These are phyloP conservation scores for Plasmodium malariae DNA, from an alignment of 169 alveolate genomes.

Conservation along the genomic window DNA sequence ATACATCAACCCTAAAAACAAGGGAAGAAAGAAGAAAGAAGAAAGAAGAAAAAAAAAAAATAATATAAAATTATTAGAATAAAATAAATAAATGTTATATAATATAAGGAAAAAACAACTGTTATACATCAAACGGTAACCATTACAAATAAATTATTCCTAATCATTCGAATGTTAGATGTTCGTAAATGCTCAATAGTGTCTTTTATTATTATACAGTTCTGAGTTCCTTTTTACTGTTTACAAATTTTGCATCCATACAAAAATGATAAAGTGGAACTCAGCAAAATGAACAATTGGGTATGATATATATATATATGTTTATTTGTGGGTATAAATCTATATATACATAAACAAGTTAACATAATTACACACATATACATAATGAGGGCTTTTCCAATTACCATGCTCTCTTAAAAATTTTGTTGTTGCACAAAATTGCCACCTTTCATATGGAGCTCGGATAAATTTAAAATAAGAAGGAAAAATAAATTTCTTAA, in stretches of 20 bases:
- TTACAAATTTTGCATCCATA: too few relatives aligned
- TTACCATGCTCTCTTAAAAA: constrained; percentile 90
- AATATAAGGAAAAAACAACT: too few relatives aligned
- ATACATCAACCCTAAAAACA: constrained; percentile 85
- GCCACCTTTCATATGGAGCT: constrained; percentile 91
- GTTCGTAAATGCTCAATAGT: background rate
- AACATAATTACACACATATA: background rate
- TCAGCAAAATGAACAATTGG: too few relatives aligned
- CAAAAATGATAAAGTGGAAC: too few relatives aligned
- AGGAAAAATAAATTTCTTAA: constrained; percentile 83
- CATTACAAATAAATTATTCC: too few relatives aligned
- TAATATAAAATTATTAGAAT: too few relatives aligned
- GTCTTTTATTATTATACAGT: background rate
- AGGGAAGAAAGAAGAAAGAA: background rate
- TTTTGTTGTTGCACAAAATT: constrained; percentile 87
- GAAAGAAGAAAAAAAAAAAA: background rate
- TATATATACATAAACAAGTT: background rate
- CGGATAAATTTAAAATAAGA: constrained; percentile 85
- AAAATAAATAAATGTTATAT: too few relatives aligned
- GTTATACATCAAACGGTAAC: too few relatives aligned
- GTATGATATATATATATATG: too few relatives aligned
- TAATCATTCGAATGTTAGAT: too few relatives aligned
- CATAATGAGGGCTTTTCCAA: too few relatives aligned
- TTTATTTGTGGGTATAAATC: background rate
- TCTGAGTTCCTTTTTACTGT: too few relatives aligned